These are phyloP conservation scores for Ascochyta lentis DNA, from an alignment of 2,329 filamentous ascomycete genomes.

Conservation along the genomic window DNA sequence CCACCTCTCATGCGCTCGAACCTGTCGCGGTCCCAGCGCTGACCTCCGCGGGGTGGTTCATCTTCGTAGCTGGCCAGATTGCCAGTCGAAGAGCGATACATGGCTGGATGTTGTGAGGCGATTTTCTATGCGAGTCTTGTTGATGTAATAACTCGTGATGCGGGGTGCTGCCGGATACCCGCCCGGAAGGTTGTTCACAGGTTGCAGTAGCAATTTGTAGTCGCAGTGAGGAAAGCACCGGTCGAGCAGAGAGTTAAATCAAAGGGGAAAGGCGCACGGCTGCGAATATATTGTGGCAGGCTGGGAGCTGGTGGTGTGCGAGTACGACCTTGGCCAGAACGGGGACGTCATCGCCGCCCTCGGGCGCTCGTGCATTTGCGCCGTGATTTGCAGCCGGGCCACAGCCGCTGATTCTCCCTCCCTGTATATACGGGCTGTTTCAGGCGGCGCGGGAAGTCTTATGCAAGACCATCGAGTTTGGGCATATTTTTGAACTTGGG, in stretches of 20 bases:
- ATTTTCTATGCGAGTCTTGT: not conserved
- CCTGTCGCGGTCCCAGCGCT: constrained; percentile 59
- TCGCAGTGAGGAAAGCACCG: not conserved
- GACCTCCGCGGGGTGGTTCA: constrained; percentile 39
- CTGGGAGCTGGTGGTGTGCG: constrained; percentile 13
- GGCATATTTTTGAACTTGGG: constrained; percentile 14
- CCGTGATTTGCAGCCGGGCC: constrained; percentile 18
- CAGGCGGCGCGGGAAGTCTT: constrained; percentile 3
- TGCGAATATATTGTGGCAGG: constrained; percentile 15
- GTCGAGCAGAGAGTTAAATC: not conserved
- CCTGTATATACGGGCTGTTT: constrained; percentile 10
- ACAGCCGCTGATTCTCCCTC: constrained; percentile 1
- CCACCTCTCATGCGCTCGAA: constrained; percentile 54
- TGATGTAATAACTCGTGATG: constrained; percentile 18
- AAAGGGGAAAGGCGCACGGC: constrained; percentile 2
- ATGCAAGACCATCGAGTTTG: constrained; percentile 4
- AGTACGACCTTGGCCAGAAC: constrained; percentile 15
- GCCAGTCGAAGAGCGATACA: constrained; percentile 52
- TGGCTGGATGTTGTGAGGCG: constrained; percentile 13
- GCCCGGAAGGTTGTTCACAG: constrained; percentile 4
- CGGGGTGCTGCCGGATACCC: constrained; percentile 26
- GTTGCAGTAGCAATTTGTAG: not conserved
- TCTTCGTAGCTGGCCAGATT: constrained; percentile 54
- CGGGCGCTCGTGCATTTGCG: constrained; percentile 4
- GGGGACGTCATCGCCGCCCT: constrained; percentile 14